Conservation (phyloP, 139 green algal species). For the Ostreobium quekettii region DNA sequence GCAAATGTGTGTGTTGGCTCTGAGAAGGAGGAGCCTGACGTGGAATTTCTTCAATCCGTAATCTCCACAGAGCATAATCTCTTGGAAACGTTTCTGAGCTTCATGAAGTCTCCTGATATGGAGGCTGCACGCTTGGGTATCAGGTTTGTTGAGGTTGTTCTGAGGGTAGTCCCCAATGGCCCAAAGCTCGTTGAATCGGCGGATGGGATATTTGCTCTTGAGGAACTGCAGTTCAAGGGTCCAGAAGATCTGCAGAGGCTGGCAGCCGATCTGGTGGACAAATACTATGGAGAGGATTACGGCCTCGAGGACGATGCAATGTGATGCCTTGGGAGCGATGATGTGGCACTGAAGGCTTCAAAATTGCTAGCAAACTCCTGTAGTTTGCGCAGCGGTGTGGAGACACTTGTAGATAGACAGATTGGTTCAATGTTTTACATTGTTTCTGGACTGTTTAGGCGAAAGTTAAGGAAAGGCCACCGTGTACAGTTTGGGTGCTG, state of each 20-base stretch:
- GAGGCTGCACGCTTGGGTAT: slow-evolving; percentile 33
- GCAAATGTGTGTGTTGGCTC: slow-evolving; percentile 31
- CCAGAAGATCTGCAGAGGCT: slow-evolving; percentile 25
- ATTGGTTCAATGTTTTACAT: too few species aligned
- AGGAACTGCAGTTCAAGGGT: slow-evolving; percentile 32
- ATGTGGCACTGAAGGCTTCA: too few species aligned
- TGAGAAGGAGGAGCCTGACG: not conserved
- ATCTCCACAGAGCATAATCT: slow-evolving; percentile 18
- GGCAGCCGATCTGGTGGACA: slow-evolving; percentile 36
- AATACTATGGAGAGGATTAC: slow-evolving; percentile 32
- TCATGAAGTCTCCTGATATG: slow-evolving; percentile 34
- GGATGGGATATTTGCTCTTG: slow-evolving; percentile 41
- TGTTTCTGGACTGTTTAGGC: too few species aligned
- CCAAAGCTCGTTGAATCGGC: slow-evolving; percentile 27
- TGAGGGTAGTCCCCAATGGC: slow-evolving; percentile 29
- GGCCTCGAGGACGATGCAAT: too few species aligned
- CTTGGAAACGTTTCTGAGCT: slow-evolving; percentile 26
- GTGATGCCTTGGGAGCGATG: too few species aligned
- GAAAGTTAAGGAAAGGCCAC: too few species aligned
- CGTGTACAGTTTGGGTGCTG: too few species aligned
- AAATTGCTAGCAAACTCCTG: too few species aligned
- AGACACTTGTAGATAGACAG: too few species aligned
- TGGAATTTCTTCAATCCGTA: slow-evolving; percentile 21
- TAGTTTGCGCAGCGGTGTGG: too few species aligned
- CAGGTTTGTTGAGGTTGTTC: slow-evolving; percentile 37